Evolutionary conservation across 108 stramenopile species (phyloP).

Genomic region (Ochromonas danica): DNA sequence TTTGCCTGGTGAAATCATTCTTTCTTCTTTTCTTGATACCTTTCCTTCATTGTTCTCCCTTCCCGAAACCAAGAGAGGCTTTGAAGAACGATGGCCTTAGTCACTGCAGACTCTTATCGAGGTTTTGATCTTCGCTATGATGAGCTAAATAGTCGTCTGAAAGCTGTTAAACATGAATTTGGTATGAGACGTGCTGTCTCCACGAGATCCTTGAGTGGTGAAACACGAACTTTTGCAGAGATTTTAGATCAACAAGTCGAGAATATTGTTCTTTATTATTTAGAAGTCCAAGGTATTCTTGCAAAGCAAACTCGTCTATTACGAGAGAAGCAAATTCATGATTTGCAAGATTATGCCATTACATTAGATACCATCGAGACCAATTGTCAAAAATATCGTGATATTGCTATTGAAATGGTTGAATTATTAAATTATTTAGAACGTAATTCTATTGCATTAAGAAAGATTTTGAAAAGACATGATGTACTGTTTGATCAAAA

Average conservation of each 20-base stretch:
- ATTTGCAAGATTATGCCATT: not conserved
- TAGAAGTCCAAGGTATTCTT: not conserved
- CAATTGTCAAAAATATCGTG: not conserved
- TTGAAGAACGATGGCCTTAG: too few relatives aligned
- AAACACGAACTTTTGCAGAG: conserved; percentile 19
- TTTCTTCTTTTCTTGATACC: too few relatives aligned
- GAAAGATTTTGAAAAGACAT: not conserved
- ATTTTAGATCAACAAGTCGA: conserved; percentile 9
- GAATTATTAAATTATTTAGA: conserved; percentile 19
- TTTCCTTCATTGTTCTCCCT: too few relatives aligned
- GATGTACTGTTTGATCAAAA: conserved; percentile 24
- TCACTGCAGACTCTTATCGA: too few relatives aligned
- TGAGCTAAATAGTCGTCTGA: not conserved
- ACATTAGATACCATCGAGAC: not conserved
- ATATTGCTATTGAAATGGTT: not conserved
- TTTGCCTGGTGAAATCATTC: too few relatives aligned
- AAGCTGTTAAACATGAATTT: conserved; percentile 1
- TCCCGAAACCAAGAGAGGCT: too few relatives aligned
- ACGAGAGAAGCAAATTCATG: not conserved
- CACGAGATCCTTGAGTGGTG: not conserved
- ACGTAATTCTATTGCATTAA: not conserved
- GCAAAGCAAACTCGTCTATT: not conserved
- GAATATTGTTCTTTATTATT: conserved; percentile 10
- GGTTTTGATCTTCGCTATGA: conserved; percentile 1
- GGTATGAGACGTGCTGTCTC: not conserved